Percentiles rank a stretch among this genome's conserved stretches.
Evolutionary conservation across 345 rosid genomes (phyloP).

Genomic region (Eucalyptus curtisii): DNA sequence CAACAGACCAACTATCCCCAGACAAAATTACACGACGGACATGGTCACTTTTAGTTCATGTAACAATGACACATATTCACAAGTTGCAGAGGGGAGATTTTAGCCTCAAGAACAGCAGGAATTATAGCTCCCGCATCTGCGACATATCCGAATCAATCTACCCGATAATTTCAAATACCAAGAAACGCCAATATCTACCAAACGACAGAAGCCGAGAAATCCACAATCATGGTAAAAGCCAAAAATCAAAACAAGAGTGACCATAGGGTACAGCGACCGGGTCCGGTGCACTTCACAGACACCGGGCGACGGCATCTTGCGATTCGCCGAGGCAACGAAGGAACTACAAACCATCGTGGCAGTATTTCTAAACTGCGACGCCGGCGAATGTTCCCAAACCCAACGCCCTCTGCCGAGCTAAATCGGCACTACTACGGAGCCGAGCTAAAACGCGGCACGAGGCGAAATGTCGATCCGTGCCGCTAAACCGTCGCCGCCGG

Average conservation of each 20-base stretch:
- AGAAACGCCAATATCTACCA: background rate
- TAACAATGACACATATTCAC: background rate
- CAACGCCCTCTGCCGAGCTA: background rate
- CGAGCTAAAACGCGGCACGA: background rate
- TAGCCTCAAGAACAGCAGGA: background rate
- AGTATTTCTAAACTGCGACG: background rate
- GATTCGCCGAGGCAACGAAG: background rate
- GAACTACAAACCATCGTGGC: background rate
- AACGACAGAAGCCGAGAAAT: background rate
- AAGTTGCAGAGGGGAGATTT: background rate
- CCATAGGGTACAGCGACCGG: background rate
- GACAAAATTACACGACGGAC: background rate
- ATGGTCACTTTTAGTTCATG: background rate
- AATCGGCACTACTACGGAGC: background rate
- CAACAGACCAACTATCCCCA: background rate
- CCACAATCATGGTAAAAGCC: background rate
- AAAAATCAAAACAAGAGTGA: background rate
- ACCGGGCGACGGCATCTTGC: background rate
- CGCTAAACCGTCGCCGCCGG: background rate
- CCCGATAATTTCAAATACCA: background rate
- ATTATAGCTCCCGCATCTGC: background rate
- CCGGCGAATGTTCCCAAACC: background rate
- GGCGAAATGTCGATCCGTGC: background rate
- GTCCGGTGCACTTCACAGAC: background rate
- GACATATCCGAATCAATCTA: background rate